phyloP scores from a whole-genome alignment of 164 flowering plant species.

The Magnolia changhungtana region DNA sequence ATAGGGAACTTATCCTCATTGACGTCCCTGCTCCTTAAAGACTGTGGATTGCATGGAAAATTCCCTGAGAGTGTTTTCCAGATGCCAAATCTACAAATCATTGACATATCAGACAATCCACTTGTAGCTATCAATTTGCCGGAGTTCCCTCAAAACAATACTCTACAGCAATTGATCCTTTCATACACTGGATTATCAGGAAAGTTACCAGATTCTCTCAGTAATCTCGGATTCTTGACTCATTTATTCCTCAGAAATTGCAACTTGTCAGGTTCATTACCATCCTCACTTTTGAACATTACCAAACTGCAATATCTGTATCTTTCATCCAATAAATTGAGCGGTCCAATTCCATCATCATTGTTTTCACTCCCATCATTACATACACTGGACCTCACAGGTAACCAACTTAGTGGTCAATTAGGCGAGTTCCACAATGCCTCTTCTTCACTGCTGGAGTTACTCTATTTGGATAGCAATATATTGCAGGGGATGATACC shows the following conservation, averaged over 20 bases:
- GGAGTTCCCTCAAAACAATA: too few relatives aligned
- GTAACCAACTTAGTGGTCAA: constrained; percentile 31
- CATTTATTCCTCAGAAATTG: constrained; percentile 22
- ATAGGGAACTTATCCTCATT: too few relatives aligned
- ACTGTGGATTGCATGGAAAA: constrained; percentile 26
- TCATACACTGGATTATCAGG: too few relatives aligned
- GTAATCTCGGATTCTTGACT: constrained; percentile 21
- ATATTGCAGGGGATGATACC: too few relatives aligned
- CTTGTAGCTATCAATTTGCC: too few relatives aligned
- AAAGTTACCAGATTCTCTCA: constrained; percentile 29
- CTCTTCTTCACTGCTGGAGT: neutral
- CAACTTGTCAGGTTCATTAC: constrained; percentile 35
- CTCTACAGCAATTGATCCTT: too few relatives aligned
- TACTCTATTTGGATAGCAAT: too few relatives aligned
- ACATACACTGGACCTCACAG: constrained; percentile 21
- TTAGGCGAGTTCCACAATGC: too few relatives aligned
- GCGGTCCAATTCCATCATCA: neutral
- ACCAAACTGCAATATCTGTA: constrained; percentile 27
- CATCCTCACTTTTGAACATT: constrained; percentile 30
- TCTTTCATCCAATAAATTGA: too few relatives aligned
- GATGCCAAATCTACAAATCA: constrained; percentile 17
- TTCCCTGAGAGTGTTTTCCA: constrained; percentile 14
- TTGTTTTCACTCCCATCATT: constrained; percentile 38
- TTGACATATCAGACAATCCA: constrained; percentile 23
- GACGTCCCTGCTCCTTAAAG: neutral